A percentile compares a stretch with the other conserved stretches of the same genome.
Conservation (phyloP, 352 stramenopile genomes). For the Globisporangium abappressorium region DNA sequence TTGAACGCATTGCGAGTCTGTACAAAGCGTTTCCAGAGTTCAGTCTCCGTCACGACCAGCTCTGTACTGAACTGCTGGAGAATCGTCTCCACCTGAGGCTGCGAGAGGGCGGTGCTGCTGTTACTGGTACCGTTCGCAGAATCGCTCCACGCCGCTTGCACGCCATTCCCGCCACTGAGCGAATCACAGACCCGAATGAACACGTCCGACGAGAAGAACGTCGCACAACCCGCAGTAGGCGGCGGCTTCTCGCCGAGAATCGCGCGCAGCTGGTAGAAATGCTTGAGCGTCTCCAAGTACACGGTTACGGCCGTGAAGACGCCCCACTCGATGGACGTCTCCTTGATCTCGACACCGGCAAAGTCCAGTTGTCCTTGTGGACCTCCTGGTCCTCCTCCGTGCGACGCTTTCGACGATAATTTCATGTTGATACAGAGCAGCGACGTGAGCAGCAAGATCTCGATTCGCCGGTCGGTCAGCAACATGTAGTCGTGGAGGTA, state of each 20-base stretch:
- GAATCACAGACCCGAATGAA: slow-evolving; percentile 49
- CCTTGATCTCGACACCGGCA: slow-evolving; percentile 18
- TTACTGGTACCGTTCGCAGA: neutral
- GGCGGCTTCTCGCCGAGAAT: slow-evolving; percentile 46
- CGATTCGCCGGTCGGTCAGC: slow-evolving; percentile 37
- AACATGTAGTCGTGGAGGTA: slow-evolving; percentile 29
- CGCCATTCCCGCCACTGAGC: slow-evolving; percentile 4
- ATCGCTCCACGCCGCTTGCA: slow-evolving; percentile 17
- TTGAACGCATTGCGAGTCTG: neutral
- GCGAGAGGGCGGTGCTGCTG: slow-evolving; percentile 15
- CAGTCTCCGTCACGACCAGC: neutral
- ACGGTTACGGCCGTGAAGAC: slow-evolving; percentile 38
- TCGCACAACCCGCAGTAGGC: slow-evolving; percentile 35
- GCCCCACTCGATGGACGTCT: slow-evolving; percentile 48
- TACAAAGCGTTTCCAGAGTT: slow-evolving; percentile 4
- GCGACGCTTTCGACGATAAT: neutral
- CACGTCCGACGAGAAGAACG: slow-evolving; percentile 63
- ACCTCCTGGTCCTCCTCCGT: neutral
- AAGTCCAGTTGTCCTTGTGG: slow-evolving; percentile 6
- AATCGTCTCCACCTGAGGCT: slow-evolving; percentile 23
- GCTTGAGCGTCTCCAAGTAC: slow-evolving; percentile 55
- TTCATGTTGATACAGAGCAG: slow-evolving; percentile 35
- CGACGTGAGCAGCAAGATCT: slow-evolving; percentile 58
- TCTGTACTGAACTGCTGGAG: slow-evolving; percentile 7
- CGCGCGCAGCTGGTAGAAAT: slow-evolving; percentile 49